phyloP scores from a whole-genome alignment of 139 green algal genomes.

The Zygnema circumcarinatum region DNA sequence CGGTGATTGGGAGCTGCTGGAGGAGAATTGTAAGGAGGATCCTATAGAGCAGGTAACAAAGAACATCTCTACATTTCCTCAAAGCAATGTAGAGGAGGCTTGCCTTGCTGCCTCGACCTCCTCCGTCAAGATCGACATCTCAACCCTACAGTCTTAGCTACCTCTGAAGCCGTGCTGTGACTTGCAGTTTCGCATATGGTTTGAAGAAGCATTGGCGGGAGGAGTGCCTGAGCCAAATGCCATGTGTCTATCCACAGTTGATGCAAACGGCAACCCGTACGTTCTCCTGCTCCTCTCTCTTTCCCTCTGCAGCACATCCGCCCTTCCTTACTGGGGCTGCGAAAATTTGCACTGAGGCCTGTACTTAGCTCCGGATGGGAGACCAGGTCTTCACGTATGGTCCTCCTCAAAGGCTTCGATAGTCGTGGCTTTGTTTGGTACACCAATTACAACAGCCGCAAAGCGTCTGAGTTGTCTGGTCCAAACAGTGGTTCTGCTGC shows the following conservation, averaged over 20 bases:
- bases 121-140: too few relatives aligned
- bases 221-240: constrained; percentile 80
- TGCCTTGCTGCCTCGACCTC: too few relatives aligned
- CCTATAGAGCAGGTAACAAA: constrained; percentile 74
- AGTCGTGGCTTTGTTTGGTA: constrained; percentile 81
- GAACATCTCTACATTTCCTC: constrained; percentile 4
- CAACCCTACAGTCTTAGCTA: too few relatives aligned
- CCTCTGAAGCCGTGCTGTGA: neutral
- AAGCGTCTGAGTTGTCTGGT: constrained; percentile 71
- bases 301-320: neutral
- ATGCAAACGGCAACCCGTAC: constrained; percentile 58
- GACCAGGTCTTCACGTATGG: constrained; percentile 73
- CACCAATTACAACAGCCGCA: constrained; percentile 84
- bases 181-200: constrained; percentile 71
- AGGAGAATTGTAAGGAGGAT: constrained; percentile 64
- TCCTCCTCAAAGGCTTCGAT: constrained; percentile 87
- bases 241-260: constrained; percentile 75
- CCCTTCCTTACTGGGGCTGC: too few relatives aligned
- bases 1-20: constrained; percentile 60
- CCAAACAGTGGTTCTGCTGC: constrained; percentile 63
- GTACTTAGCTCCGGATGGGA: too few relatives aligned
- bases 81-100: too few relatives aligned
- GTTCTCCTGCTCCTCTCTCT: constrained; percentile 4
- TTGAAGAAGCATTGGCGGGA: constrained; percentile 61
- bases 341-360: too few relatives aligned